Evolutionary conservation across 1,284 basidiomycete species (phyloP).

Genomic region (Trichosporon coremiiforme): DNA sequence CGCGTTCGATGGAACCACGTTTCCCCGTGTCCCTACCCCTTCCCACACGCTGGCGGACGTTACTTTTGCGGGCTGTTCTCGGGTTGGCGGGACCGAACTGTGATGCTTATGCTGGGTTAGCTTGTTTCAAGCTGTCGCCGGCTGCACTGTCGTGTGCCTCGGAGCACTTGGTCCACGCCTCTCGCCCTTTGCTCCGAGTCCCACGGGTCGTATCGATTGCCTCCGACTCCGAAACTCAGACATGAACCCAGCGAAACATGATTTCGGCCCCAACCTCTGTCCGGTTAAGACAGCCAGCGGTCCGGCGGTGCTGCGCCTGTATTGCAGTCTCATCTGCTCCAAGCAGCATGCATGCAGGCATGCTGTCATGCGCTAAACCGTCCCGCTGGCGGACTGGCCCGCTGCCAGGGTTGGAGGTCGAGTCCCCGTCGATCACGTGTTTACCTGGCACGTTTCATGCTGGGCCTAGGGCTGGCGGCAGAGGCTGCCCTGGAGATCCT

Average conservation of each 20-base stretch:
- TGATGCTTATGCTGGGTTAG: conserved; percentile 3
- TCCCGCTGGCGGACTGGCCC: neutral
- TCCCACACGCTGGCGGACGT: neutral
- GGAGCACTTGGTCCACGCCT: neutral
- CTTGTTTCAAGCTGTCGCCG: conserved; percentile 1
- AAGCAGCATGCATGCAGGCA: neutral
- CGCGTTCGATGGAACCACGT: neutral
- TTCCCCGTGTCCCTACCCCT: neutral
- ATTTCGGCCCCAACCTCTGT: neutral
- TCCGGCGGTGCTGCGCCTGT: neutral
- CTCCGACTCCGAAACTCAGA: conserved; percentile 2
- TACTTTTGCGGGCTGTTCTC: neutral
- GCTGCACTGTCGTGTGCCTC: neutral
- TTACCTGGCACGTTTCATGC: neutral
- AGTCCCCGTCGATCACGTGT: conserved; percentile 5
- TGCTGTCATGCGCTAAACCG: neutral
- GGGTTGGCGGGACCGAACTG: neutral
- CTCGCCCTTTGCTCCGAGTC: neutral
- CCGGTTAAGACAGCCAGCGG: neutral
- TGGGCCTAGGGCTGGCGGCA: neutral
- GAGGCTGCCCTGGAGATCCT: neutral
- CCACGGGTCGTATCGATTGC: neutral
- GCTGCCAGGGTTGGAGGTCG: neutral
- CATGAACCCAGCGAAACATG: neutral
- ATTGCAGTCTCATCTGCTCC: neutral